Base-by-base conservation (phyloP, 1,139 yeast species). In the Candida tunisiensis region DNA sequence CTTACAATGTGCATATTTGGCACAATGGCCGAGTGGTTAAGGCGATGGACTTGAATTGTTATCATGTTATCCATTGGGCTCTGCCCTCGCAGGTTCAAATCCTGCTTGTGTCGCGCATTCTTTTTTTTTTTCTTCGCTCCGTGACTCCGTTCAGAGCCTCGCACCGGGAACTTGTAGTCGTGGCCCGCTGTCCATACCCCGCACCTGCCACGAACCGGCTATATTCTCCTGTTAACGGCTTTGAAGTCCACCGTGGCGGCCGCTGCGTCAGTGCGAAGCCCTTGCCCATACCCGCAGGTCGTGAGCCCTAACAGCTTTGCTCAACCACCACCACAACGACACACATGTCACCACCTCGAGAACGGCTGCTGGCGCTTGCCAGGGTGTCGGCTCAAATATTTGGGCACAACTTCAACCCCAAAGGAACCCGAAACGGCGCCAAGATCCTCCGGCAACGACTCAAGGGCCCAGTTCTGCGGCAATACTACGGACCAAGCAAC, bases 361-460 rank as follows among this genome's bases (percentile, higher is more conserved):
- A 52, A 21, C 65, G 77, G 43, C 56, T 74, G 13, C 51, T 57
- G 33, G 64, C 68, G 46, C 58, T 74, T 25, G 58, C 67, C 32
- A 61, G 71, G 50, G 54, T 72, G 22, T 68, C 69, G 34, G 65
- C 75, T 25, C 55, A 62, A 39, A 61, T 77, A 12, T 77, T 77
- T 45, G 69, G 72, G 36, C 63, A 66, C 25, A 62, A 70, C 12
- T 70, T 55, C 45, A 83, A 83, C 51, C 95, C 94, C 15, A 55
- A 61, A 3, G 58, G 63, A 24, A 55, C 57, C 30, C 68, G 93
- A 46, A 79, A 80, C 17, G 94, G 94, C 20, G 57, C 83, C 27
- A 75, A 77, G 47, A 69, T 79, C 20, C 62, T 83, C 36, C 62
- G 74, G 27, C 67, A 72, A 26, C 75, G 80, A 21, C 64, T 83